phyloP scores from a whole-genome alignment of 352 stramenopile genomes.

The Halophytophthora batemanensis region DNA sequence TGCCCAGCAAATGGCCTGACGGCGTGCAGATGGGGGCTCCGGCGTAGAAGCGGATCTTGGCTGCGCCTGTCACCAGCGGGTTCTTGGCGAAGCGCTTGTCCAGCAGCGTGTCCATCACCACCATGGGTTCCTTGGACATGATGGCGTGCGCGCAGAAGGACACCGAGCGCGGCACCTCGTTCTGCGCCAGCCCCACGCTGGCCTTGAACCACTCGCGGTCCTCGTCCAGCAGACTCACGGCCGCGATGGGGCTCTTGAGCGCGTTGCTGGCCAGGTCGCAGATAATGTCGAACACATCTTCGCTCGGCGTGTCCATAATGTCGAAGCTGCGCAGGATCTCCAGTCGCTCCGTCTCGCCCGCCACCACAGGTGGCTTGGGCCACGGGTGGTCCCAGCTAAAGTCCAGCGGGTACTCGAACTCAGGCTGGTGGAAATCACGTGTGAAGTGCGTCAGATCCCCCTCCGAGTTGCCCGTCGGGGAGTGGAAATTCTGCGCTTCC shows the following conservation, averaged over 20 bases:
- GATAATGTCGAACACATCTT: conserved; percentile 89
- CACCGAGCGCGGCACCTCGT: conserved; percentile 84
- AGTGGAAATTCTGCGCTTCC: conserved; percentile 83
- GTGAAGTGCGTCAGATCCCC: conserved; percentile 75
- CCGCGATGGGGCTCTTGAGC: conserved; percentile 83
- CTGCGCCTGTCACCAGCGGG: conserved; percentile 74
- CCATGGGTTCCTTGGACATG: conserved; percentile 89
- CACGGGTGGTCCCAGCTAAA: conserved; percentile 88
- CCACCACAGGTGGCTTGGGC: conserved; percentile 77
- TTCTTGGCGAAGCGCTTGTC: conserved; percentile 88
- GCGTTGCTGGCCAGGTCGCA: conserved; percentile 85
- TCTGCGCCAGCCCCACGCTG: conserved; percentile 79
- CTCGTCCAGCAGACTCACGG: conserved; percentile 81
- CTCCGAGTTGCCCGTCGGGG: conserved; percentile 74
- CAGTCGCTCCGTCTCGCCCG: conserved; percentile 65
- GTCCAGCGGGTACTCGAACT: conserved; percentile 86
- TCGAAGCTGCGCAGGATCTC: conserved; percentile 80
- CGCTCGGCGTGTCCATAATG: conserved; percentile 84
- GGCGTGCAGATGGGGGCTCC: conserved; percentile 80
- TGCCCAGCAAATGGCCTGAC: conserved; percentile 78
- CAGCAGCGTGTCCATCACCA: conserved; percentile 82
- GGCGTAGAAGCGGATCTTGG: conserved; percentile 87
- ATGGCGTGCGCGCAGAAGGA: conserved; percentile 86
- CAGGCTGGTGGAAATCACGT: conserved; percentile 70
- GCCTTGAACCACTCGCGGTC: conserved; percentile 89